A percentile compares a stretch with the other conserved stretches of the same genome.
Conservation (phyloP, 345 rosid species). For the Rhodamnia argentea region DNA sequence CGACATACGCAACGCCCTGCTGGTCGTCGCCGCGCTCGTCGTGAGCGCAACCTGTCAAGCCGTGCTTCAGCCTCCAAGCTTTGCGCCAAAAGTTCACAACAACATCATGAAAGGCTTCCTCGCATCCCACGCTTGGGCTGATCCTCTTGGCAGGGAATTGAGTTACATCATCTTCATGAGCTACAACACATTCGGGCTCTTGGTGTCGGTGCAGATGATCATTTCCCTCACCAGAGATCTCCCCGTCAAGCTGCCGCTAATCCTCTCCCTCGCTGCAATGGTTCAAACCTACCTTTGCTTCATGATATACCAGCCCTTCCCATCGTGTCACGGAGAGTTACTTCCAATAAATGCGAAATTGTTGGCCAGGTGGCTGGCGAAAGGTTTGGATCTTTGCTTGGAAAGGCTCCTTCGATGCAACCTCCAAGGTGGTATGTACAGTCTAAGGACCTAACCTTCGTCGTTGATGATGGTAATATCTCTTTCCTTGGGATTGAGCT, state of each 20-base stretch:
- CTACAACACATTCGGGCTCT: neutral
- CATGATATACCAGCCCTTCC: neutral
- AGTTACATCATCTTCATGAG: neutral
- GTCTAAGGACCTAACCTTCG: neutral
- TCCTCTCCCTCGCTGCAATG: neutral
- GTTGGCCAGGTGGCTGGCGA: neutral
- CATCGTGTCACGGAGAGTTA: fast-evolving
- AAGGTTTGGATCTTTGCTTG: neutral
- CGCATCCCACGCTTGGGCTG: neutral
- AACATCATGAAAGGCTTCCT: neutral
- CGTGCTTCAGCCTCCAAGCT: neutral
- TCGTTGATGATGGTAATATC: neutral
- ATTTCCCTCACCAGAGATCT: neutral
- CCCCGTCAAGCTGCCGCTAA: neutral
- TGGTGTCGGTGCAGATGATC: neutral
- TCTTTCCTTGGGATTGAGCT: neutral
- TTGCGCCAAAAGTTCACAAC: neutral
- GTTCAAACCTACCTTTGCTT: neutral
- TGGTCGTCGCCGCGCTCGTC: neutral
- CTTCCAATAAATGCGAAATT: neutral
- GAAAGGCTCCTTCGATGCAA: neutral
- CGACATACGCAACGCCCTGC: neutral
- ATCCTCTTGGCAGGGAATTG: neutral
- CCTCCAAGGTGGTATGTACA: neutral
- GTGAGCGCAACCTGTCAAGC: neutral